Conservation (phyloP, 2,329 filamentous ascomycete genomes). For the Ophiosphaerella herpotricha region DNA sequence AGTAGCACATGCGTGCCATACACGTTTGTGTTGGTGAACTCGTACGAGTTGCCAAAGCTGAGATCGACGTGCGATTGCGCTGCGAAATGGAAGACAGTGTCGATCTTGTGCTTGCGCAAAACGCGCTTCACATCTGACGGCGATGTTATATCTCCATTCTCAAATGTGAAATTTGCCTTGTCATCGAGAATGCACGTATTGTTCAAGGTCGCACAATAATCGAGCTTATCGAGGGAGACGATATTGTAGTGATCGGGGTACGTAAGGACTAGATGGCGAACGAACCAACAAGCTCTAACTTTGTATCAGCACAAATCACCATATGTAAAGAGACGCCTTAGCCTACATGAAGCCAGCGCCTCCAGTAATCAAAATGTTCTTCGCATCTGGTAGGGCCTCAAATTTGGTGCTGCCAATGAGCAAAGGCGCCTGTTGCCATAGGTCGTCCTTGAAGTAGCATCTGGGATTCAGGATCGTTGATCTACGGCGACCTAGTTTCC, state of each 20-base stretch:
- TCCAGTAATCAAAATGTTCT: constrained; percentile 83
- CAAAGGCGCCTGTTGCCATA: constrained; percentile 74
- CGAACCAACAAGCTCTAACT: constrained; percentile 77
- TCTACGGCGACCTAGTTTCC: constrained; percentile 31
- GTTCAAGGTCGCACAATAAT: constrained; percentile 80
- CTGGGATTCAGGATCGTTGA: constrained; percentile 49
- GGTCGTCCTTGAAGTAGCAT: constrained; percentile 58
- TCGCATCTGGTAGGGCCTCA: constrained; percentile 69
- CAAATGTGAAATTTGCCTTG: constrained; percentile 75
- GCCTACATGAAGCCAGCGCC: constrained; percentile 84
- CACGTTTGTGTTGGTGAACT: constrained; percentile 81
- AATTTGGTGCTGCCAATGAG: constrained; percentile 73
- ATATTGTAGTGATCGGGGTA: constrained; percentile 78
- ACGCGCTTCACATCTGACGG: constrained; percentile 71
- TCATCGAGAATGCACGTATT: constrained; percentile 73
- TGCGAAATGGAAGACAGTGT: constrained; percentile 82
- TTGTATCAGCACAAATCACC: constrained; percentile 14
- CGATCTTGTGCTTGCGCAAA: constrained; percentile 72
- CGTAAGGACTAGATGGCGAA: constrained; percentile 74
- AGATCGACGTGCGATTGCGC: constrained; percentile 85
- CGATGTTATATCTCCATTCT: constrained; percentile 78
- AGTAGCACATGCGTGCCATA: constrained; percentile 82
- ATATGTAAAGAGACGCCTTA: not conserved
- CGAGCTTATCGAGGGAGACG: constrained; percentile 82
- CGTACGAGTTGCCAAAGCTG: constrained; percentile 81